These are phyloP conservation scores for Flaveria sonorensis DNA, from an alignment of 129 eudicot species.

Conservation along the genomic window DNA sequence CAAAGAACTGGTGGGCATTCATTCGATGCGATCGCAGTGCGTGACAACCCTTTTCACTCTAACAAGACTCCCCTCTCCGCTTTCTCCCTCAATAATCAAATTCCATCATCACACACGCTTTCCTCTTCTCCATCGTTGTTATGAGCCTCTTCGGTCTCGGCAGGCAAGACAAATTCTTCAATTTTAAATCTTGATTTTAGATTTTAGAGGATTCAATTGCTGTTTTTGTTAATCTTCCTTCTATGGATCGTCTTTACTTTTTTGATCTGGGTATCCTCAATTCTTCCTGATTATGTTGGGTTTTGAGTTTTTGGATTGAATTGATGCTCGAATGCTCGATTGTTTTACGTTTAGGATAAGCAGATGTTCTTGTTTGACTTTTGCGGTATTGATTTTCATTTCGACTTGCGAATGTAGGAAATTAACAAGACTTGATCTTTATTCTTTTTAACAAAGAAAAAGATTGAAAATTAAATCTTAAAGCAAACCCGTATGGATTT, in stretches of 20 bases:
- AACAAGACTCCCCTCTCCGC: no score
- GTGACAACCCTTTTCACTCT: constrained; percentile 36
- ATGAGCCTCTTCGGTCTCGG: constrained; percentile 99
- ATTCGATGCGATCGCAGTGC: constrained; percentile 47
- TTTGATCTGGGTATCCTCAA: constrained; percentile 26
- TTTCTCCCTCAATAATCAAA: not conserved
- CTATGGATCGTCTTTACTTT: constrained; percentile 17
- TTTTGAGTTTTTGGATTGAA: constrained; percentile 10
- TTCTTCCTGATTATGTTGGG: constrained; percentile 17
- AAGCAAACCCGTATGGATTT: not conserved
- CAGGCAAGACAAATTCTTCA: constrained; percentile 50
- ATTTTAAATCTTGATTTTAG: not conserved
- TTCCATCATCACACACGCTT: not conserved
- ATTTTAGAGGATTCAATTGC: not conserved
- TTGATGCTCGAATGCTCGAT: constrained; percentile 16
- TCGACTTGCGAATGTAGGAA: constrained; percentile 7
- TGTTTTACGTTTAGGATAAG: not conserved
- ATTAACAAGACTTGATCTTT: no score
- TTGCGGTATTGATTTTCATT: constrained; percentile 18
- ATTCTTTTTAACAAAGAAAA: no score
- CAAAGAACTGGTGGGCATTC: constrained; percentile 8
- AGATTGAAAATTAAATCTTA: not conserved
- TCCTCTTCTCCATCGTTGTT: constrained; percentile 18
- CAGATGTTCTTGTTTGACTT: not conserved
- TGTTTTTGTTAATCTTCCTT: constrained; percentile 5